Conservation (phyloP, 305 asterid genomes). For the Ilex paraguariensis region DNA sequence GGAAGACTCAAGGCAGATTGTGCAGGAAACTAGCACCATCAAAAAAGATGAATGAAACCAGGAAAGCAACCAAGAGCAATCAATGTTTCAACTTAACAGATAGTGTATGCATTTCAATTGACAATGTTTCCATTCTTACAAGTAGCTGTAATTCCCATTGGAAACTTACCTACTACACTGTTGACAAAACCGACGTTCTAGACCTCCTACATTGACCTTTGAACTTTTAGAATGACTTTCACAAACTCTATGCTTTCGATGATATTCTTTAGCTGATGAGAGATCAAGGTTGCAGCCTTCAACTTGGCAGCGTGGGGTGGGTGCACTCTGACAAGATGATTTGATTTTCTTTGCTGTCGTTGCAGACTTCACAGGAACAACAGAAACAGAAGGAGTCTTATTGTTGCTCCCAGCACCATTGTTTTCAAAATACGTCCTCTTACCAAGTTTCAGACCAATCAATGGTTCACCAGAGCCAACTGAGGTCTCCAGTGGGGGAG, state of each 20-base stretch:
- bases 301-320: constrained; percentile 55
- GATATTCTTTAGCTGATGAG: constrained; percentile 45
- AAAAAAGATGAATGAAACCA: no score
- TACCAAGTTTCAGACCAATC: constrained; percentile 44
- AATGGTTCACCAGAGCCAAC: constrained; percentile 28
- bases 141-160: neutral
- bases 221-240: constrained; percentile 53
- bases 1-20: no score
- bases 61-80: neutral
- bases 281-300: constrained; percentile 56
- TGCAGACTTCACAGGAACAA: constrained; percentile 10
- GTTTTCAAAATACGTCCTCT: constrained; percentile 43
- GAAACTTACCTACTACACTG: constrained; percentile 61
- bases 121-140: neutral
- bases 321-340: constrained; percentile 37
- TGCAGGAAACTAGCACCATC: no score
- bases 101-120: no score
- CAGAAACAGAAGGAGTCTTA: constrained; percentile 13
- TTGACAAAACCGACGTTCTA: constrained; percentile 57
- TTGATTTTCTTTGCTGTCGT: constrained; percentile 25
- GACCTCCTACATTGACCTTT: constrained; percentile 39
- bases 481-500: constrained; percentile 17
- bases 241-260: constrained; percentile 49
- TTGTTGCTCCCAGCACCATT: constrained; percentile 21
- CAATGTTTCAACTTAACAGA: neutral